Conservation (phyloP, 805 yeast genomes). For the Saccharomyces mikatae region DNA sequence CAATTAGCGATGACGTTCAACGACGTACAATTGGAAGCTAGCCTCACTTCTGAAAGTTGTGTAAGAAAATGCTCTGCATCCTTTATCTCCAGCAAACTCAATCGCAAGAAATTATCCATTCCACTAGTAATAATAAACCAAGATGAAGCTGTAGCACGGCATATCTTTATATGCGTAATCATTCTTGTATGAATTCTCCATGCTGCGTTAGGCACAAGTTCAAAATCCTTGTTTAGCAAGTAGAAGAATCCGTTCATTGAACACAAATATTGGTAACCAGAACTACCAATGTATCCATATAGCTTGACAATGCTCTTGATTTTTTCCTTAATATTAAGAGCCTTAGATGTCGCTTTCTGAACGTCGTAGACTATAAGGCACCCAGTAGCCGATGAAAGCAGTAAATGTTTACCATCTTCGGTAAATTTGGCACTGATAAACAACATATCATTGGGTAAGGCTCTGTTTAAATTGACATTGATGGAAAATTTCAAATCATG, state of each 20-base stretch:
- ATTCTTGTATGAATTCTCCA: constrained; percentile 34
- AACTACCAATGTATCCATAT: constrained; percentile 13
- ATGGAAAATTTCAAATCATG: constrained; percentile 5
- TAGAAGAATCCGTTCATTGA: constrained; percentile 21
- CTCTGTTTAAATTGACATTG: neutral
- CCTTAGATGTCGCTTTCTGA: neutral
- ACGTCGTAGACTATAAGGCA: constrained; percentile 4
- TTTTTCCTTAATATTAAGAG: neutral
- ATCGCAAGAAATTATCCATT: constrained; percentile 44
- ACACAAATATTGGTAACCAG: constrained; percentile 12
- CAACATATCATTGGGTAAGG: neutral
- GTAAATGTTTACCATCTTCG: constrained; percentile 1
- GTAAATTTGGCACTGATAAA: neutral
- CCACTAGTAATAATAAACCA: constrained; percentile 48
- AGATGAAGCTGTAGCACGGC: constrained; percentile 8
- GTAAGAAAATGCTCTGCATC: neutral
- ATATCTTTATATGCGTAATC: constrained; percentile 30
- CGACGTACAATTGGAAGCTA: constrained; percentile 47
- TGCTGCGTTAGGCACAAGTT: neutral
- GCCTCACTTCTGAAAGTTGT: constrained; percentile 26
- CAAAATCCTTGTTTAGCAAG: constrained; percentile 6
- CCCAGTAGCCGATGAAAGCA: constrained; percentile 13
- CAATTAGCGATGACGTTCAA: constrained; percentile 32
- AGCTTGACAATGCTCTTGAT: constrained; percentile 14
- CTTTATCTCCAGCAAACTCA: constrained; percentile 27